Evolutionary conservation across 176 grass and related monocot species (phyloP), one percentile per base, ranked within the genome.

Genomic region (Carex myosuroides): DNA sequence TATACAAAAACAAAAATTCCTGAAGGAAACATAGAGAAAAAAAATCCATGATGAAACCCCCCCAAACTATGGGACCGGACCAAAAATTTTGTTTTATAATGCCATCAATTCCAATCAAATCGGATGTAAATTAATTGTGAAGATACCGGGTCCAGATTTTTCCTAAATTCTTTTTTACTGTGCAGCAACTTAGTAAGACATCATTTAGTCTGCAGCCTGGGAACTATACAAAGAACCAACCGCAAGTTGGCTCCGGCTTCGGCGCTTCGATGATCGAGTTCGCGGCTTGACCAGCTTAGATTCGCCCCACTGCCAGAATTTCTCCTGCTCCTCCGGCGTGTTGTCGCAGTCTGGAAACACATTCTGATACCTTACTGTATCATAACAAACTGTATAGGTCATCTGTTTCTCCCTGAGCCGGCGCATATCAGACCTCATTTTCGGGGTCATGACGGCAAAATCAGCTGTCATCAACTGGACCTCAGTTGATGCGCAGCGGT

Each of bases 371-470:
- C 73, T 77, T 14, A 77, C 73, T 17, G 6, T 4, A 50, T 77
- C 73, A 55, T 77, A 77, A 56, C 73, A 77, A 32, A 77, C 13
- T 4, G 73, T 77, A 30, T 77, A 77, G 6, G 73, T 77, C 73
- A 77, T 77, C 24, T 77, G 48, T 14, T 55, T 77, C 50, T 56
- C 21, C 52, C 73, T 77, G 50, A 77, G 29, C 6, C 12, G 29
- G 22, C 73, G 48, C 73, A 77, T 77, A 16, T 56, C 50, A 13
- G 73, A 77, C 24, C 73, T 77, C 73, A 77, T 77, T 32, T 30
- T 77, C 0, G 73, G 50, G 13, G 73, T 77, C 73, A 77, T 77
- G 73, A 77, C 4, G 13, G 73, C 48, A 1, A 77, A 77, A 77
- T 77, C 48, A 56, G 73, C 50, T 13, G 73, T 77, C 73, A 77